These are phyloP conservation scores for Apiosordaria backusii DNA, from an alignment of 495 filamentous ascomycete species.

Conservation along the genomic window DNA sequence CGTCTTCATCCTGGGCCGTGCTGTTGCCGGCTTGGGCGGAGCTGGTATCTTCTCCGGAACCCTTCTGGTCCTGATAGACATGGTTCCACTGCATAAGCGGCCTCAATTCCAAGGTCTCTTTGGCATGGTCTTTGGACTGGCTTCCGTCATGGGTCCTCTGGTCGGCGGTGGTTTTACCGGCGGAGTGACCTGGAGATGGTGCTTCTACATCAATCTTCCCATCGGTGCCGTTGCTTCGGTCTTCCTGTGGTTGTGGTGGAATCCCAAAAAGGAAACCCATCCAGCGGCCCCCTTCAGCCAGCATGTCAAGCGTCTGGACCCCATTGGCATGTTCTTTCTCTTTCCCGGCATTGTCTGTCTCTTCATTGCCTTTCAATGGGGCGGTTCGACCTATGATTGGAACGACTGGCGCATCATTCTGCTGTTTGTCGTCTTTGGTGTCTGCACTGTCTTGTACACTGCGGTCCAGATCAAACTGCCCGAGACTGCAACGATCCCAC, in stretches of 20 bases:
- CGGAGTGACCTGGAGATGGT: constrained; percentile 52
- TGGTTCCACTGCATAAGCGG: constrained; percentile 53
- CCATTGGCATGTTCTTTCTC: constrained; percentile 66
- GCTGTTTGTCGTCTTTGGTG: constrained; percentile 61
- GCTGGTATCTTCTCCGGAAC: constrained; percentile 54
- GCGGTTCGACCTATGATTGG: constrained; percentile 71
- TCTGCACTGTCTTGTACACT: constrained; percentile 60
- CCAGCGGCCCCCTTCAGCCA: constrained; percentile 33
- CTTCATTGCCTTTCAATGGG: constrained; percentile 82
- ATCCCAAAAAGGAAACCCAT: constrained; percentile 35
- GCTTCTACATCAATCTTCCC: constrained; percentile 64
- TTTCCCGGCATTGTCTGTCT: constrained; percentile 69
- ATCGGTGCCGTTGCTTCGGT: constrained; percentile 51
- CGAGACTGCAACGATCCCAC: constrained; percentile 74
- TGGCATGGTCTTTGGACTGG: constrained; percentile 53
- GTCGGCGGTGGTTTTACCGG: constrained; percentile 50
- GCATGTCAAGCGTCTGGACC: constrained; percentile 60
- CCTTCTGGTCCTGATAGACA: constrained; percentile 53
- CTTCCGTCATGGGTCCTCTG: constrained; percentile 47
- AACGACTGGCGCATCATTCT: constrained; percentile 61
- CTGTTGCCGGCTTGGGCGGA: constrained; percentile 57
- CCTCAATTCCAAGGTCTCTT: constrained; percentile 54
- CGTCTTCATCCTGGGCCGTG: constrained; percentile 60
- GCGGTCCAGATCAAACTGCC: constrained; percentile 62
- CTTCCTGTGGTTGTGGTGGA: constrained; percentile 48